Evolutionary conservation across 2,329 filamentous ascomycete genomes (phyloP).

Genomic region (Purpureocillium lavendulum): DNA sequence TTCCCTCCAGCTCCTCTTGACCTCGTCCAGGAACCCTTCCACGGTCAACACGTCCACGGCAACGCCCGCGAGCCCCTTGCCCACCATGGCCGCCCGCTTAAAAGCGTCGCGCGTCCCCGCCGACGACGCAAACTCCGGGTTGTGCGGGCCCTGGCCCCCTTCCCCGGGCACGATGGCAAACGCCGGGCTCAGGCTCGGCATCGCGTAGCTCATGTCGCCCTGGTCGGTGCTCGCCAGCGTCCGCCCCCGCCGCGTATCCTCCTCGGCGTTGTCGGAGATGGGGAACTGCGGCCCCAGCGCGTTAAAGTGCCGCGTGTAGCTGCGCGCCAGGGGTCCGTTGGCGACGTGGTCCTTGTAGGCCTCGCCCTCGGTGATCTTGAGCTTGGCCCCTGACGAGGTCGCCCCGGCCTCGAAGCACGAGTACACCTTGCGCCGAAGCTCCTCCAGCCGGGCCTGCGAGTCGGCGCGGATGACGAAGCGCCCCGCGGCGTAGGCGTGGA

Average conservation of each 20-base stretch:
- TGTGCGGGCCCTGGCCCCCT: conserved; percentile 35
- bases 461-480: conserved; percentile 35
- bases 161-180: conserved; percentile 38
- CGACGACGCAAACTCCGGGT: conserved; percentile 39
- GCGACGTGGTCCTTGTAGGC: conserved; percentile 47
- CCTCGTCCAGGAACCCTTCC: conserved; percentile 26
- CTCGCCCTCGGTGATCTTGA: conserved; percentile 28
- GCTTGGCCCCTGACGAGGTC: conserved; percentile 32
- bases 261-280: conserved; percentile 27
- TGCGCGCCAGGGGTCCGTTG: conserved; percentile 37
- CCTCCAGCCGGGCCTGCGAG: conserved; percentile 29
- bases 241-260: conserved; percentile 30
- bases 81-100: conserved; percentile 28
- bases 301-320: conserved; percentile 38
- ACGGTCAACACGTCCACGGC: conserved; percentile 37
- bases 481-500: conserved; percentile 38
- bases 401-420: conserved; percentile 28
- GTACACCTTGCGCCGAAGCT: conserved; percentile 30
- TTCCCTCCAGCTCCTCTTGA: conserved; percentile 18
- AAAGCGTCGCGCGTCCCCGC: conserved; percentile 40
- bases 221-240: conserved; percentile 49
- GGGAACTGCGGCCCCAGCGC: conserved; percentile 19
- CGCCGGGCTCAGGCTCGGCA: conserved; percentile 44
- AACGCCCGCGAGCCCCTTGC: conserved; percentile 37
- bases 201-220: conserved; percentile 47